Base-by-base conservation (phyloP, 2,329 filamentous ascomycete genomes). In the Pseudogymnoascus sp. region DNA sequence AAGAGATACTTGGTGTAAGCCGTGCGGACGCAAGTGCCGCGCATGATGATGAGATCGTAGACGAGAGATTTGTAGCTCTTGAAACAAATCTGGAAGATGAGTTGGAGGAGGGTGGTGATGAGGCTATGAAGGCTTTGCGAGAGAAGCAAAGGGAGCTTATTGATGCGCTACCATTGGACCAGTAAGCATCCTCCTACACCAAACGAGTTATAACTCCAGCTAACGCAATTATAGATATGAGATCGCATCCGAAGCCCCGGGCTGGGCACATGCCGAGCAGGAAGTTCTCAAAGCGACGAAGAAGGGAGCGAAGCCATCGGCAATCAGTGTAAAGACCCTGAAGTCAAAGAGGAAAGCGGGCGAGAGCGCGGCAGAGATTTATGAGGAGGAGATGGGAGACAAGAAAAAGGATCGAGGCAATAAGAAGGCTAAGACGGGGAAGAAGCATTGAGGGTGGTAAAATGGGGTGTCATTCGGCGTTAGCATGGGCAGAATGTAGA, bases 101-200 rank as follows among this genome's bases (percentile, higher is more conserved):
- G 72, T 79, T 97, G 15, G 86, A 86, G 59, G 89, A 94, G 69
- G 92, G 85, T 13, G 91, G 87, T 1, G 84, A 92, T 62, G 86
- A 94, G 72, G 84, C 89, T 23, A 74, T 90, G 63, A 78, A 78
- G 55, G 84, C 83, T 61, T 76, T 95, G 68, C 83, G 82, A 66
- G 85, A 89, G 72, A 89, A 92, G 74, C 90, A 95, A 73, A 84
- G 88, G 67, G 89, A 90, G 66, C 77, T 97, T 65, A 96, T 97
- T 68, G 89, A 96, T 76, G 88, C 91, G 63, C 76, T 97, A 63
- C 92, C 92, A 45, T 78, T 97, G 58, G 90, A 96, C 68, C 86
- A 89, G 83, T 92, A 80, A 81, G 86, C 75, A 60, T 41, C 60
- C 59, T 56, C 15, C 18, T 48, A 57, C 15, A 21, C 13, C n/a